phyloP scores from a whole-genome alignment of 176 grass and related monocot genomes.

The barley (Hordeum vulgare) region MorexV3_pseudomolecules_assembly NC_058520.1:620930662-620931161 shows the following conservation, averaged over 20 bases:
- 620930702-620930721: constrained; percentile 74
- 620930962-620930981: constrained; percentile 81
- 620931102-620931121: not conserved
- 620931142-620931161: not conserved
- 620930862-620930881: not conserved
- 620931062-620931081: constrained; percentile 93
- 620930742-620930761: constrained; percentile 98
- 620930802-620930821: constrained; percentile 48
- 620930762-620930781: constrained; percentile 90
- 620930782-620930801: constrained; percentile 82
- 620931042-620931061: constrained; percentile 67
- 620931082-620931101: not conserved
- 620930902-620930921: constrained; percentile 51
- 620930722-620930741: constrained; percentile 95
- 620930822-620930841: not conserved
- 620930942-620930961: constrained; percentile 90
- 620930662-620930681: not conserved
- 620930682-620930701: not conserved
- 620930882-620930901: not conserved
- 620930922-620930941: constrained; percentile 98
- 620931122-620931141: not conserved
- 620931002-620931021: constrained; percentile 87
- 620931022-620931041: constrained; percentile 78
- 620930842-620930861: not conserved
- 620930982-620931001: constrained; percentile 99